Percentiles rank a stretch among this genome's conserved stretches.
Conservation (phyloP, 129 eudicot species). For the Tagetes erecta region DNA sequence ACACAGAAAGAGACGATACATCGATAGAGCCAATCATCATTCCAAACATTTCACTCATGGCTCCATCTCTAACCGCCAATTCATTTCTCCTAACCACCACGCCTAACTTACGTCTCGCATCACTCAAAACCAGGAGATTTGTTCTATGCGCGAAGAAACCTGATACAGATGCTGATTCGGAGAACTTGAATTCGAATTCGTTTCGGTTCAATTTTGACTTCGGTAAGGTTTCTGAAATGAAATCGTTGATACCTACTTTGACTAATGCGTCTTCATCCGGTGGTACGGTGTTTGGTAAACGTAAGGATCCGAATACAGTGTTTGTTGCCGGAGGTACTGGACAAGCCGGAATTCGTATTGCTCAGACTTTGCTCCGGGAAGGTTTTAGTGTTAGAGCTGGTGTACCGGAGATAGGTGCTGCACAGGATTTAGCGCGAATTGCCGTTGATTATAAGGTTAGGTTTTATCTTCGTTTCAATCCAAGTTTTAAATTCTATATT, state of each 20-base stretch:
- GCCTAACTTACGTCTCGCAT: conserved; percentile 41
- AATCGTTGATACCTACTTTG: conserved; percentile 63
- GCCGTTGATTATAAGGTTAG: conserved; percentile 79
- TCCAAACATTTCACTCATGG: conserved; percentile 40
- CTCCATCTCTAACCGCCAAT: conserved; percentile 70
- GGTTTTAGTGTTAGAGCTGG: conserved; percentile 94
- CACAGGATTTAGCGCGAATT: conserved; percentile 89
- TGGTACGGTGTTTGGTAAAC: conserved; percentile 52
- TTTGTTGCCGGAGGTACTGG: conserved; percentile 94
- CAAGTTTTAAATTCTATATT: not conserved
- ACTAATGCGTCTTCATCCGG: conserved; percentile 47
- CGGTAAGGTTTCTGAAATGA: conserved; percentile 59
- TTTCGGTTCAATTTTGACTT: conserved; percentile 58
- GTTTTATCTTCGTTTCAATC: not conserved
- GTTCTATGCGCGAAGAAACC: conserved; percentile 50
- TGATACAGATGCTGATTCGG: conserved; percentile 32
- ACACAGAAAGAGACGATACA: not conserved
- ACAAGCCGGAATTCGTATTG: conserved; percentile 74
- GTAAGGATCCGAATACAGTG: conserved; percentile 83
- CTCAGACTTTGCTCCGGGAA: conserved; percentile 65
- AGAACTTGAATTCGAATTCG: conserved; percentile 41
- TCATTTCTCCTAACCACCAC: conserved; percentile 57
- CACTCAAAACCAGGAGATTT: conserved; percentile 35
- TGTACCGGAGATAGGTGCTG: conserved; percentile 68
- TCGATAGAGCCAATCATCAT: not conserved